Base-by-base conservation (phyloP, 2,329 filamentous ascomycete species). In the Pseudocercospora crystallina region DNA sequence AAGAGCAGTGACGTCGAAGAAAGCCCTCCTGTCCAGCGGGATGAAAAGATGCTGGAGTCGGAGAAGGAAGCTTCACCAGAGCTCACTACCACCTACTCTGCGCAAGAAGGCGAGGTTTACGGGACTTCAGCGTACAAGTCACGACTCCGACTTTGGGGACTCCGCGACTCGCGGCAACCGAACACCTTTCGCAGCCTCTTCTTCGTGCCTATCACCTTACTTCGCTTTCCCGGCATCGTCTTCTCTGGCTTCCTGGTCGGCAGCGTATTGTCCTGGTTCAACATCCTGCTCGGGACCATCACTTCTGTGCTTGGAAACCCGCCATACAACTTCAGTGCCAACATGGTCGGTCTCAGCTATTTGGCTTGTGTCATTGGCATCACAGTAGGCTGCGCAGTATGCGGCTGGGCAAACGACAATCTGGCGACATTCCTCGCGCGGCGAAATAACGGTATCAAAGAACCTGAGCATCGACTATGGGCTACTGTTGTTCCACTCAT, bases 181-280 rank as follows among this genome's bases (percentile, higher is more conserved):
- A n/a, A n/a, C n/a, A n/a, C n/a, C n/a, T n/a, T n/a, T n/a, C n/a
- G n/a, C 32, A 34, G n/a, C n/a, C n/a, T n/a, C n/a, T n/a, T n/a
- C n/a, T n/a, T n/a, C n/a, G n/a, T n/a, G n/a, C n/a, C n/a, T n/a
- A n/a, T n/a, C n/a, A n/a, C n/a, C n/a, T n/a, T n/a, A n/a, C n/a
- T n/a, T n/a, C n/a, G n/a, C n/a, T n/a, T n/a, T n/a, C n/a, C n/a
- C n/a, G n/a, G n/a, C n/a, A n/a, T n/a, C n/a, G n/a, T n/a, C n/a
- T n/a, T n/a, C n/a, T n/a, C n/a, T n/a, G n/a, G n/a, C n/a, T 73
- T 73, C 59, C 63, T 56, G 29, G 73, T 73, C 57, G 71, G 71
- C 15, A 60, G 59, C 33, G 67, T 67, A 40, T 61, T 73, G 5
- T 60, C 69, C 41, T 73, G 71, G 70, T 73, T 72, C 63, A 72